Evolutionary conservation across 495 filamentous ascomycete species (phyloP).

Genomic region (Chaetomium tenue): DNA sequence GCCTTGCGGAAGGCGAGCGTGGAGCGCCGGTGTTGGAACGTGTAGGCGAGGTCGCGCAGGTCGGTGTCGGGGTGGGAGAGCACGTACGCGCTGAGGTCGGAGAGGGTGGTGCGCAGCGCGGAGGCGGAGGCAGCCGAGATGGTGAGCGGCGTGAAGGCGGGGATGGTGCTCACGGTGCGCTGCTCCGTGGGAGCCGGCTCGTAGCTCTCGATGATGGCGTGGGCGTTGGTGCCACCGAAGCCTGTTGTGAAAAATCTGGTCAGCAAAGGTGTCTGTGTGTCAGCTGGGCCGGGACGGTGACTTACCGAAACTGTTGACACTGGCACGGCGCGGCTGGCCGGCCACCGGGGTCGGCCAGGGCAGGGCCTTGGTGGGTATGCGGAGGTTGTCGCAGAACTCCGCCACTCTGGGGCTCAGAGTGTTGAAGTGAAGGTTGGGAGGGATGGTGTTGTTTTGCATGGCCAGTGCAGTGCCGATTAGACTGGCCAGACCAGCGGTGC

Average conservation of each 20-base stretch:
- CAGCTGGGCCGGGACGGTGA: background rate
- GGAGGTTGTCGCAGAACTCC: constrained; percentile 28
- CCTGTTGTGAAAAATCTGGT: background rate
- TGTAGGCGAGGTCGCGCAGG: background rate
- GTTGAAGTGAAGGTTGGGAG: constrained; percentile 46
- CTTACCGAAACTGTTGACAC: constrained; percentile 8
- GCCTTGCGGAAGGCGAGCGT: background rate
- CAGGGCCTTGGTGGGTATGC: constrained; percentile 30
- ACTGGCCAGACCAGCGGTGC: constrained; percentile 49
- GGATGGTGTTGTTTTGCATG: constrained; percentile 50
- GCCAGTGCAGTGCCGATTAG: constrained; percentile 53
- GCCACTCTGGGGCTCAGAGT: constrained; percentile 48
- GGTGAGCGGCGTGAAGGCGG: background rate
- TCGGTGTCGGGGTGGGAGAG: background rate
- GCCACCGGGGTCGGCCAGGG: constrained; percentile 31
- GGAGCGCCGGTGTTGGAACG: background rate
- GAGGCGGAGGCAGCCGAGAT: constrained; percentile 2
- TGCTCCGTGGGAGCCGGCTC: background rate
- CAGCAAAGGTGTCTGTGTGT: background rate
- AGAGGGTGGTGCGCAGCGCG: background rate
- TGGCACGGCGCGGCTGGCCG: background rate
- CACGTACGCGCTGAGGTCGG: background rate
- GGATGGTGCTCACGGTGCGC: no score
- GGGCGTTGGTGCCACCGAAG: constrained; percentile 8
- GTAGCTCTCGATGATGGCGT: constrained; percentile 1